A percentile compares a stretch with the other conserved stretches of the same genome.
Conservation (phyloP, 176 grass and related monocot species). For the Rhynchospora breviuscula region DNA sequence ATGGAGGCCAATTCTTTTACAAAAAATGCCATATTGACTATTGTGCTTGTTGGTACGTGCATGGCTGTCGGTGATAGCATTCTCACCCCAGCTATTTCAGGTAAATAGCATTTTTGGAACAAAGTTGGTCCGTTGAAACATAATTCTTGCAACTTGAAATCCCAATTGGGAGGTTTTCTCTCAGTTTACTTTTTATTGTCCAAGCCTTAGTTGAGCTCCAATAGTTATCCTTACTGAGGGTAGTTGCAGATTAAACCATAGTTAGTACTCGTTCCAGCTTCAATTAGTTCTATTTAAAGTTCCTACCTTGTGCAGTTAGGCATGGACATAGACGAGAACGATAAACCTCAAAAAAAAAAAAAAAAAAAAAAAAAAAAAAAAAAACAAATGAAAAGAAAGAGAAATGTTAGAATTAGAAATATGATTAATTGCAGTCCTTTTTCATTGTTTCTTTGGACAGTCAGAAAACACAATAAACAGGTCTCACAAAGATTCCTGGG, state of each 20-base stretch:
- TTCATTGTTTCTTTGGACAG: neutral
- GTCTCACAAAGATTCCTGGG: neutral
- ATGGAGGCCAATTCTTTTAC: constrained; percentile 56
- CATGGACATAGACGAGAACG: neutral
- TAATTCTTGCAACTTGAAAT: neutral
- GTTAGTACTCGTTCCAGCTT: neutral
- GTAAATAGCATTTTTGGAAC: constrained; percentile 20
- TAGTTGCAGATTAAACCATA: neutral
- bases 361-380: neutral
- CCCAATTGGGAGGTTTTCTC: neutral
- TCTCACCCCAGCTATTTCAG: constrained; percentile 83
- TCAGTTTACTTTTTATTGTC: neutral
- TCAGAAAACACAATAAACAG: neutral
- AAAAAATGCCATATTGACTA: constrained; percentile 66
- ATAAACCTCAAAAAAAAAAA: neutral
- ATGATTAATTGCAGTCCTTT: neutral
- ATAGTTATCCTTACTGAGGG: neutral
- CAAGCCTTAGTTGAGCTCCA: neutral
- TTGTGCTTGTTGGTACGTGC: constrained; percentile 76
- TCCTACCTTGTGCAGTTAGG: neutral
- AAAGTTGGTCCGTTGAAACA: neutral
- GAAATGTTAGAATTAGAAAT: neutral
- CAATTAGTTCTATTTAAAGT: neutral
- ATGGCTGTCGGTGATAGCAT: constrained; percentile 81
- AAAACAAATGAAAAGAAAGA: neutral